Conservation (phyloP, 1,284 basidiomycete genomes). For the Cutaneotrichosporon sp. region DNA sequence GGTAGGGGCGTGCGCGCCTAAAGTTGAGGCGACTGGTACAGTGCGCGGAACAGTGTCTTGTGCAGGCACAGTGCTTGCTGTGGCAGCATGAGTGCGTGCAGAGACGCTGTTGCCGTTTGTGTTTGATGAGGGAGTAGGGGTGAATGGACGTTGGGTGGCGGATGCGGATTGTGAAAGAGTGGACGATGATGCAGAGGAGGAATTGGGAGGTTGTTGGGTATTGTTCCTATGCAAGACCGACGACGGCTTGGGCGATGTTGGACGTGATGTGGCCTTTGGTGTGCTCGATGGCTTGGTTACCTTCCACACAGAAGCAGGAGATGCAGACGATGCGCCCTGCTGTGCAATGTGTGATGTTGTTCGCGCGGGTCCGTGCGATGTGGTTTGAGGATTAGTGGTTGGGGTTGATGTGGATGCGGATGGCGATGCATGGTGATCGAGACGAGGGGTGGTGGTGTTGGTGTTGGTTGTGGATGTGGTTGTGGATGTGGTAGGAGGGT, state of each 20-base stretch:
- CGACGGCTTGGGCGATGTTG: no score
- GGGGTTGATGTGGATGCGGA: no score
- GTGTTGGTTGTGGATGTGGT: no score
- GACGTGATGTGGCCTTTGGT: no score
- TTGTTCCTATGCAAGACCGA: background rate
- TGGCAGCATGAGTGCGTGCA: background rate
- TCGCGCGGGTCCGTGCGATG: no score
- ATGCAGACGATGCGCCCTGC: no score
- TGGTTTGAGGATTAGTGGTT: no score
- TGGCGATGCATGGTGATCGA: no score
- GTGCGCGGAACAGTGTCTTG: slow-evolving; percentile 3
- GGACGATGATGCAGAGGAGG: background rate
- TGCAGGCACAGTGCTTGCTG: background rate
- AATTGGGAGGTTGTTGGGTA: background rate
- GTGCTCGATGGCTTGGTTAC: background rate
- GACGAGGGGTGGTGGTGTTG: no score
- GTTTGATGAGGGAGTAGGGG: no score
- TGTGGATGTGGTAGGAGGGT: background rate
- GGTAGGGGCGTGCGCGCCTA: background rate
- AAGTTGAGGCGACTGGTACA: background rate
- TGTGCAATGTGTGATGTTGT: no score
- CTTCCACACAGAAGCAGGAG: no score
- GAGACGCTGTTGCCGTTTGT: background rate
- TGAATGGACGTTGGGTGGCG: background rate
- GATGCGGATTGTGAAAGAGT: background rate